Evolutionary conservation across 495 filamentous ascomycete genomes (phyloP), one percentile per base, ranked within the genome.

Genomic region (Penicillium atrosanguineum): DNA sequence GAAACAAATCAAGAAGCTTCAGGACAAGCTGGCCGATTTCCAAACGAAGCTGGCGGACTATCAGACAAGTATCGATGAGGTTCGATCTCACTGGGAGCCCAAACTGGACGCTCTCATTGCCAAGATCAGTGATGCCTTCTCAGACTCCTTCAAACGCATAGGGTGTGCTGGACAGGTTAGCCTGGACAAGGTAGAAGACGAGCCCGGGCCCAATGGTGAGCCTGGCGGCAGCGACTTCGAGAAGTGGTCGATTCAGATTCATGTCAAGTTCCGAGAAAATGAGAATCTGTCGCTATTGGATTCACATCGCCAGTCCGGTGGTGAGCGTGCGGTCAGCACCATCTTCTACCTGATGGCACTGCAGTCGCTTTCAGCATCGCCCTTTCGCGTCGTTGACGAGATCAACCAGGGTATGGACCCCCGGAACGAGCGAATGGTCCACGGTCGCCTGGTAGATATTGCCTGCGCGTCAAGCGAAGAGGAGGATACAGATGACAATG

Each of bases 341-440:
- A 96, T 99, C 65, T 99, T 97, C 81, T 99, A 97, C 71, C 89
- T 99, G 55, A 97, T 99, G 93, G 89, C 95, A 1, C 81, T 99
- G 8, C 94, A 99, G 69, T 88, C 89, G 16, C 85, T 97, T 59
- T 92, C 94, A 4, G 89, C 90, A 57, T 88, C 90, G 2, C 94
- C 94, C n/a, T 99, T 99, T 85, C 91, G 94, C 48, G 94, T 97
- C 38, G 94, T 99, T 49, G 94, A 98, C 73, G 94, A 98, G 72
- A 98, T 98, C 75, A 98, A 98, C 62, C 94, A 98, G 75, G 94
- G 94, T 55, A 98, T 98, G 94, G 94, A 98, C 71, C 93, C 95
- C 20, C 84, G 95, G 41, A 98, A 98, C 71, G 94, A 98, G 74
- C 85, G 94, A 40, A 91, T 97, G 80, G 95, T 97, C 12, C 94